Base-by-base conservation (phyloP, 1,284 basidiomycete species). In the Somion occarium region DNA sequence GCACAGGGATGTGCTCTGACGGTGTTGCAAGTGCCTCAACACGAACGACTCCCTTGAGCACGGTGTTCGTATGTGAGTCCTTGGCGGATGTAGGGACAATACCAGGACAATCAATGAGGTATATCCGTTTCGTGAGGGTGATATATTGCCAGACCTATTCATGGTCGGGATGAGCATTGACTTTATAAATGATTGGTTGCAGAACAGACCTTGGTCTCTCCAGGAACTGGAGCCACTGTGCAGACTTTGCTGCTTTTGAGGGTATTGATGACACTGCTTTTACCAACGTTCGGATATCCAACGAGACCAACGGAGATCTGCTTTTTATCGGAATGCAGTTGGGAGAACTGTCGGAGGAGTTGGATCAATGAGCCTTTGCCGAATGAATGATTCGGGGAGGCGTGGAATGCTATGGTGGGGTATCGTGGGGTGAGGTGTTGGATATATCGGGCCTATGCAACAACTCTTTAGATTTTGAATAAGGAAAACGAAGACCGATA, bases 161-260 rank as follows among this genome's bases (percentile, higher is more conserved):
- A 23, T 25, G 61, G 46, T 22, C 23, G 44, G 58, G 52, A 51
- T 37, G 42, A 52, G 26, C 12, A 44, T 25, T 15, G 18, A 47
- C 2, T 25, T 7, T 15, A 24, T 12, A 39, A n/a, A 22, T 18
- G 27, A 46, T 12, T 43, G 12, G 46, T 38, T 27, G 13, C 15
- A n/a, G 24, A 22, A 61, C 71, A 48, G 54, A 86, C 89, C 74
- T 99, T 99, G 49, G 97, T 99, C 78, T 99, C 96, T 61, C 96
- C 96, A 5, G 97, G 97, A 25, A 99, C 85, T 11, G 97, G 96
- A 15, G 97, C 97, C 48, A 98, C 95, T 25, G 83, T 87, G 79
- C 97, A 99, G 20, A 98, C 96, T 72, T 98, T 98, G 70, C 93
- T 91, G 72, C 92, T 93, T 79, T 99, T 99, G 57, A 99, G 80